Evolutionary conservation across 1,284 basidiomycete genomes (phyloP).

Genomic region (Sporisorium scitamineum): DNA sequence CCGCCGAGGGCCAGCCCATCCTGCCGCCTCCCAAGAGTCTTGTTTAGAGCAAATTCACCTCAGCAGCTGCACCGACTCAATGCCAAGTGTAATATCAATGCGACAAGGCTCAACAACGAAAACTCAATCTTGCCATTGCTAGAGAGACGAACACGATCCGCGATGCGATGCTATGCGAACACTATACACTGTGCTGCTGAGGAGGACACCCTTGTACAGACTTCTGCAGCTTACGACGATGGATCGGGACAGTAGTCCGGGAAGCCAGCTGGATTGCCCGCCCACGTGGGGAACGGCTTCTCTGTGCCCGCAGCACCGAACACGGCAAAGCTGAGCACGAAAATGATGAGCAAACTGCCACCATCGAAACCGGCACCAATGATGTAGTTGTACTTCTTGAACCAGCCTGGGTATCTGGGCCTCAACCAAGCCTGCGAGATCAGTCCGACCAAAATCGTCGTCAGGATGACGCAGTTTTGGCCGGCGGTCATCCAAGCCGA

Average conservation of each 20-base stretch:
- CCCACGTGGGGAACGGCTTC: slow-evolving; percentile 73
- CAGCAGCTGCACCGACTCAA: background rate
- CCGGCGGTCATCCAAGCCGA: slow-evolving; percentile 71
- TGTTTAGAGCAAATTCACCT: slow-evolving; percentile 10
- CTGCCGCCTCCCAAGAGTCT: slow-evolving; percentile 50
- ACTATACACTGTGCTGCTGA: background rate
- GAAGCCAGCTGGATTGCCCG: slow-evolving; percentile 30
- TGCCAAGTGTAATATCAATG: background rate
- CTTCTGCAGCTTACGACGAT: background rate
- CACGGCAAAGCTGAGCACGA: slow-evolving; percentile 78
- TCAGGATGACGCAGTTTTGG: slow-evolving; percentile 74
- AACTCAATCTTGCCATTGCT: background rate
- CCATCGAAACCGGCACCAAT: slow-evolving; percentile 78
- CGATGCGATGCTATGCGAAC: background rate
- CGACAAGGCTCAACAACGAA: background rate
- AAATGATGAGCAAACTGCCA: slow-evolving; percentile 78
- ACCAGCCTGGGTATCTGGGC: slow-evolving; percentile 74
- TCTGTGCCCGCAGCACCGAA: slow-evolving; percentile 75
- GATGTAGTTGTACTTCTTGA: slow-evolving; percentile 78
- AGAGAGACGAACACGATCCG: background rate
- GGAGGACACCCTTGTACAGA: background rate
- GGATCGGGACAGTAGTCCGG: slow-evolving; percentile 30
- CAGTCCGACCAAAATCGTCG: slow-evolving; percentile 74
- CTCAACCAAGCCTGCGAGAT: slow-evolving; percentile 76
- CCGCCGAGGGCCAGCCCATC: slow-evolving; percentile 50